These are phyloP conservation scores for Chlorella sp. DNA, from an alignment of 139 green algal species.

Conservation along the genomic window DNA sequence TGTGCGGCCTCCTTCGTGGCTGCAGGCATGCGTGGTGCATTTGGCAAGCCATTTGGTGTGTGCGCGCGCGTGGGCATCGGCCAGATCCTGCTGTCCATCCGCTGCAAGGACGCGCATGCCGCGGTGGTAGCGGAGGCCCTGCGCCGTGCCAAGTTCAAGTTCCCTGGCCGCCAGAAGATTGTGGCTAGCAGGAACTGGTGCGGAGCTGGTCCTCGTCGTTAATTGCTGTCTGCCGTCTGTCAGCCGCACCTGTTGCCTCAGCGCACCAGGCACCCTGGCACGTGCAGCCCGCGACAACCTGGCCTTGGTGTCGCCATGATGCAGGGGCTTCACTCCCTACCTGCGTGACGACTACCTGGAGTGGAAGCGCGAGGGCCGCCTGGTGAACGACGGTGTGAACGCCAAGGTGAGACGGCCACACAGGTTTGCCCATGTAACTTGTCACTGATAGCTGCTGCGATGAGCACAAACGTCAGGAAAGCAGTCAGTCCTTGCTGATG, in stretches of 20 bases:
- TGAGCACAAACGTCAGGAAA: too few species aligned
- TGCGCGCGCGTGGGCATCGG: slow-evolving; percentile 96
- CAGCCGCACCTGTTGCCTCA: too few species aligned
- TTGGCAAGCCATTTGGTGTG: slow-evolving; percentile 95
- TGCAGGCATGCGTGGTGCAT: slow-evolving; percentile 97
- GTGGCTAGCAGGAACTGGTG: slow-evolving; percentile 95
- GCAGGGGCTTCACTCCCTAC: slow-evolving; percentile 96
- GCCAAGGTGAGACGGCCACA: slow-evolving; percentile 58
- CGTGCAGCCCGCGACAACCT: too few species aligned
- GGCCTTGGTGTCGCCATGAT: not conserved
- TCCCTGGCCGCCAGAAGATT: slow-evolving; percentile 99
- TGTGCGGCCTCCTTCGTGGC: not conserved
- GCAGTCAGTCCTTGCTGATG: too few species aligned
- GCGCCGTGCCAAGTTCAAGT: slow-evolving; percentile 99
- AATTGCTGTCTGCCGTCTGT: too few species aligned
- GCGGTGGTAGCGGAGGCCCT: slow-evolving; percentile 92
- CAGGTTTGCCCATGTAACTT: not conserved
- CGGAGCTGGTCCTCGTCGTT: too few species aligned
- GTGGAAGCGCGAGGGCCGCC: slow-evolving; percentile 94
- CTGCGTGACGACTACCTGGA: slow-evolving; percentile 89
- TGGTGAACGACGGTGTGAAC: slow-evolving; percentile 90
- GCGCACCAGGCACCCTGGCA: too few species aligned
- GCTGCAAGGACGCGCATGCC: slow-evolving; percentile 91
- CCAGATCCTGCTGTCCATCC: slow-evolving; percentile 98
- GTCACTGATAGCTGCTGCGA: too few species aligned